Evolutionary conservation across 495 filamentous ascomycete species (phyloP), one percentile per base, ranked within the genome.

Genomic region (Trichoderma reesei): DNA sequence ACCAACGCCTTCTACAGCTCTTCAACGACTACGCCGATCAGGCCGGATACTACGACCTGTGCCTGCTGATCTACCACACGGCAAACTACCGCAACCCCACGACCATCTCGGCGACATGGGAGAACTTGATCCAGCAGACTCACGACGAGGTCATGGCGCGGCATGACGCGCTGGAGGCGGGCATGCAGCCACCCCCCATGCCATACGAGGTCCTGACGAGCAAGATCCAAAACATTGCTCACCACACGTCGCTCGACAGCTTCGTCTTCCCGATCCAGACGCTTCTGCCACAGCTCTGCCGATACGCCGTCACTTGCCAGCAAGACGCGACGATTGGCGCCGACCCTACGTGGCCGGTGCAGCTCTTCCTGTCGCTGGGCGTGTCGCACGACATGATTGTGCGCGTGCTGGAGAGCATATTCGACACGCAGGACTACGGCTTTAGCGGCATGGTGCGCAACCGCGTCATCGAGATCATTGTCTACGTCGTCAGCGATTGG

Each of bases 21-120:
- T 99, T 88, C 79, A 96, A 99, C 72, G 75, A 82, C 62, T 98
- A 89, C 71, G 89, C 90, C 64, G 92, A 98, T 69, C 86, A 89
- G 68, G 93, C 88, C 7, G 83, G 82, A 63, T 99, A 97, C 79
- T 89, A 88, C 75, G 94, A 98, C 71, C 85, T 99, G 64, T 95
- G 88, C 73, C 85, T 99, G 31, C 80, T 90, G 61, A 96, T 98
- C 68, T 98, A 90, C 76, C 87, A 90, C 74, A 79, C 86, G 0
- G 92, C 92, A 38, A 89, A 97, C 74, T 88, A 92, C 78, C 88
- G 92, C 67, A 93, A 92, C 70, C 79, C 86, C 9, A 84, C 87
- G 60, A 87, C 92, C 72, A 91, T 99, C 72, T 78, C 78, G 63
- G 77, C 86, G 61, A 93, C 90, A 33, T 99, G 94, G 94, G 81